A percentile compares a stretch with the other conserved stretches of the same genome.
phyloP scores from a whole-genome alignment of 257 asterid genomes.

The Catharanthus roseus region DNA sequence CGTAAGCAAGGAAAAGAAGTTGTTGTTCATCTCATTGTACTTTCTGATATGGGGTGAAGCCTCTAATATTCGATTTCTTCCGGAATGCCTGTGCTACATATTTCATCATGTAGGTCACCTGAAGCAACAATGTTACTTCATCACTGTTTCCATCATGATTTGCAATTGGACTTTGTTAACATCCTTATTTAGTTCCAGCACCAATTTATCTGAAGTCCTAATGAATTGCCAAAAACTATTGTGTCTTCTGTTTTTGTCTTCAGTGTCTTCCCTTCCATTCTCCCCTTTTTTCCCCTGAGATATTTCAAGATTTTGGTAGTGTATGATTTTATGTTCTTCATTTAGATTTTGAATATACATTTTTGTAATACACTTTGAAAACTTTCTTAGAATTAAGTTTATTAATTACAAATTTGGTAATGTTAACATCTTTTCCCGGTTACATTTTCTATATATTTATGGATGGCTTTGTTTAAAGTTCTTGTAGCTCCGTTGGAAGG shows the following conservation, averaged over 20 bases:
- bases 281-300: background rate
- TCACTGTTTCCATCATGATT: background rate
- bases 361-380: background rate
- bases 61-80: conserved; percentile 89
- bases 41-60: conserved; percentile 99
- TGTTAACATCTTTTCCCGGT: background rate
- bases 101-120: conserved; percentile 81
- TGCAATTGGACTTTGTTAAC: background rate
- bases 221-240: background rate
- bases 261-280: background rate
- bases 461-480: background rate
- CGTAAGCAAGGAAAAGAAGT: conserved; percentile 86
- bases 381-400: background rate
- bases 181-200: background rate
- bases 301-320: background rate
- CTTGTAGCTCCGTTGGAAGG: background rate
- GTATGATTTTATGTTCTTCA: no score
- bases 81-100: conserved; percentile 99
- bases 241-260: background rate
- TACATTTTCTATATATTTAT: background rate
- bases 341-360: no score
- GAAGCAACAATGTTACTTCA: background rate
- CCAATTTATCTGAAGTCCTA: background rate
- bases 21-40: conserved; percentile 71
- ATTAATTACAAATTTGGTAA: background rate